Conservation (phyloP, 2,329 filamentous ascomycete species). For the Colletotrichum coccodes region DNA sequence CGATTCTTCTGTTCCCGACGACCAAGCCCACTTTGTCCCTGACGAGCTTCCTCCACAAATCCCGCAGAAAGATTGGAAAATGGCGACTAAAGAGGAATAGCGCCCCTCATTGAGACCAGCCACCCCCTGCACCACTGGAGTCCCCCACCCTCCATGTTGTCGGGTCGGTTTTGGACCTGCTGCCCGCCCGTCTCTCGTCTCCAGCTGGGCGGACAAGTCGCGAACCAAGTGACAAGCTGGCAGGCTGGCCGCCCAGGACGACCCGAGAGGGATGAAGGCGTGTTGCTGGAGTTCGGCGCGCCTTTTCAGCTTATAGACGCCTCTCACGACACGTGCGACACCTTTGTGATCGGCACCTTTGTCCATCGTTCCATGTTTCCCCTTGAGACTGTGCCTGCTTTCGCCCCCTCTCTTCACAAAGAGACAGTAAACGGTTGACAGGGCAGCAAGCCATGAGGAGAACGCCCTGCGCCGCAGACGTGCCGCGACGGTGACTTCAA, state of each 20-base stretch:
- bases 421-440: background rate
- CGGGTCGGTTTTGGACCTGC: background rate
- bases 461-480: background rate
- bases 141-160: constrained; percentile 4
- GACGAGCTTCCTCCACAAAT: constrained; percentile 2
- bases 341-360: background rate
- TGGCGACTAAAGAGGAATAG: constrained; percentile 3
- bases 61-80: constrained; percentile 18
- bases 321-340: constrained; percentile 1
- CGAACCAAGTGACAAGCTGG: too few relatives aligned
- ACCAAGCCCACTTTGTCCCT: background rate
- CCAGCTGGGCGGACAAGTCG: background rate
- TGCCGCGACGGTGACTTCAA: constrained; percentile 13
- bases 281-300: background rate
- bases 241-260: too few relatives aligned
- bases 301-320: constrained; percentile 6
- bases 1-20: background rate
- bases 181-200: background rate
- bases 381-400: background rate
- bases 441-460: constrained; percentile 1
- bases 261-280: too few relatives aligned
- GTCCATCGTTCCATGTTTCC: background rate
- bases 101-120: constrained; percentile 15
- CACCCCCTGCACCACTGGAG: constrained; percentile 26
- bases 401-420: background rate